Conservation (phyloP, 1,139 yeast species). For the Hyphopichia khmerensis region DNA sequence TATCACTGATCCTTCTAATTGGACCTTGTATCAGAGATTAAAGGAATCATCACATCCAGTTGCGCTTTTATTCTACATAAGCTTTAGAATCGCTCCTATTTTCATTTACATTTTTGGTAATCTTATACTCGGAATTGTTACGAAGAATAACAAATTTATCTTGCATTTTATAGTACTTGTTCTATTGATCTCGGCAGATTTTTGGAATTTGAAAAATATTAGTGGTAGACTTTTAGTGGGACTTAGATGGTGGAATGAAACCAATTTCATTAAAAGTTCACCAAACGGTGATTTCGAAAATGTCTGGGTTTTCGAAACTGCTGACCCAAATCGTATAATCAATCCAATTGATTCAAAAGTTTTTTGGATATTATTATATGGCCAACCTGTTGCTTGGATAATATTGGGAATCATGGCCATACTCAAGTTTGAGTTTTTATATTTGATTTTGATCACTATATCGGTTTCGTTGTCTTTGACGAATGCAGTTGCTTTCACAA, state of each 20-base stretch:
- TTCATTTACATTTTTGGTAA: conserved; percentile 69
- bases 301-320: conserved; percentile 87
- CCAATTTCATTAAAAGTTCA: conserved; percentile 39
- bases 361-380: conserved; percentile 80
- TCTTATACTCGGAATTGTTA: conserved; percentile 48
- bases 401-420: conserved; percentile 74
- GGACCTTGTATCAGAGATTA: conserved; percentile 27
- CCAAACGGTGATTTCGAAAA: conserved; percentile 57
- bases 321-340: conserved; percentile 76
- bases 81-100: conserved; percentile 63
- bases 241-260: conserved; percentile 92
- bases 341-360: conserved; percentile 89
- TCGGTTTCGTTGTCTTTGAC: conserved; percentile 73
- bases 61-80: conserved; percentile 63
- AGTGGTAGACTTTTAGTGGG: conserved; percentile 90
- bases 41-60: conserved; percentile 77
- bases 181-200: conserved; percentile 79
- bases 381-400: conserved; percentile 74
- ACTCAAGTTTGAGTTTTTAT: conserved; percentile 73
- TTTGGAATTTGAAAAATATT: conserved; percentile 91
- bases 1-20: conserved; percentile 14
- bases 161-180: conserved; percentile 77
- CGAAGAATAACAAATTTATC: conserved; percentile 56
- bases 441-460: conserved; percentile 62
- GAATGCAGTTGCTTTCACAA: conserved; percentile 85